Base-by-base conservation (phyloP, 768 basidiomycete species). In the Lactarius evosmus region DNA sequence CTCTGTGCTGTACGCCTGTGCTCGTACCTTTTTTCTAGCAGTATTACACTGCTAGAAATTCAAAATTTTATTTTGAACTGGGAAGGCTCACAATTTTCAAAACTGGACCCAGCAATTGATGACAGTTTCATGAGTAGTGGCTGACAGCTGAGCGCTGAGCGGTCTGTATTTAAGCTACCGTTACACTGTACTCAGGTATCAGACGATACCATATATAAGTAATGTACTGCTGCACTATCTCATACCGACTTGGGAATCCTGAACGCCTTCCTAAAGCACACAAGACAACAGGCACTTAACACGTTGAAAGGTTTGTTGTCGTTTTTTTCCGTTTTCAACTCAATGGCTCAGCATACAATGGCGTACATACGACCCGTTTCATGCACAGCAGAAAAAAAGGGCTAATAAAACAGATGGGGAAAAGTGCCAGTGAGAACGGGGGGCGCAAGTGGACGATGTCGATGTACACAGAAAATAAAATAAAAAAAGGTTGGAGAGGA, bases 351-450 rank as follows among this genome's bases (percentile, higher is more conserved):
- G 34, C 44, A 50, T 38, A 55, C 52, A 54, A 40, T 33, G 16
- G 33, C 11, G 58, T 60, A 64, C 63, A 64, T 50, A 60, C 63
- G 32, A 46, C 44, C 44, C 33, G 9, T 55, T 60, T 49, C 44
- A 46, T 49, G 52, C 44, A 50, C 41, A 64, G 41, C 41, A 59
- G 29, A 55, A 53, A 51, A 61, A 34, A 32, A 59, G 41, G 29
- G 59, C 40, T 52, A 58, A 54, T 27, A 29, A 53, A 55, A 50
- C 19, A n/a, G 34, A 22, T 22, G 32, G 36, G 38, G 17, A 40
- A 32, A 8, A 36, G 29, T 44, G 40, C 22, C 7, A 40, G 40
- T 27, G 50, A 12, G 56, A 27, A 38, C 30, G 33, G n/a, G n/a
- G 29, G 12, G 19, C 41, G 44, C 44, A 11, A 30, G 27, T 4